Percentiles rank a stretch among this genome's conserved stretches.
Conservation (phyloP, 495 filamentous ascomycete species). For the Aspergillus incahuasiensis region DNA sequence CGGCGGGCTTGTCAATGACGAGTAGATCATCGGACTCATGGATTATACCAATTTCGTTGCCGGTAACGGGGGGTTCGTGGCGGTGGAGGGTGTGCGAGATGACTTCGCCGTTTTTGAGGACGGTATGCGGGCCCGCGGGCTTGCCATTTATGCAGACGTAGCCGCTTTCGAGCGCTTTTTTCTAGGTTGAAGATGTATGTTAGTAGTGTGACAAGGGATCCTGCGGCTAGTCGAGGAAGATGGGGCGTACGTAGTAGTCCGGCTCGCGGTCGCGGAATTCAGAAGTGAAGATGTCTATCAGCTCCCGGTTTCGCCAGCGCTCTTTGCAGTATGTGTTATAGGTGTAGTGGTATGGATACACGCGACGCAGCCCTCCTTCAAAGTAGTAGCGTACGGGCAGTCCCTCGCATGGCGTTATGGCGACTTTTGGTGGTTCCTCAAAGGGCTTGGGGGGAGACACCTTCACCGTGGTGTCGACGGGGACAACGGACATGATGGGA, state of each 20-base stretch:
- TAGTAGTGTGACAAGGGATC: no score
- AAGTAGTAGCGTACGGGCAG: constrained; percentile 60
- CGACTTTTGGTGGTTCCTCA: constrained; percentile 46
- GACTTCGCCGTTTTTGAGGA: constrained; percentile 74
- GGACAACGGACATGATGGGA: constrained; percentile 53
- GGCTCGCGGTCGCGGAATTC: constrained; percentile 84
- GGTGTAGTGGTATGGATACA: constrained; percentile 82
- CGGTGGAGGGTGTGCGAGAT: constrained; percentile 92
- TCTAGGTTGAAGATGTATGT: constrained; percentile 31
- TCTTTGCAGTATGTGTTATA: constrained; percentile 94
- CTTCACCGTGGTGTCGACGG: constrained; percentile 33
- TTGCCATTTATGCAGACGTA: constrained; percentile 70
- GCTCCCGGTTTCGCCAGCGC: constrained; percentile 71
- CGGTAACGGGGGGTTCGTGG: constrained; percentile 88
- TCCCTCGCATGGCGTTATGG: constrained; percentile 59
- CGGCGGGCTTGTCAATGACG: constrained; percentile 94
- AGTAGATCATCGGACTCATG: constrained; percentile 89
- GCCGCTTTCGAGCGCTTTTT: constrained; percentile 74
- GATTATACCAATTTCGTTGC: constrained; percentile 71
- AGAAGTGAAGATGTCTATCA: constrained; percentile 75
- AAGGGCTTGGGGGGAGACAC: constrained; percentile 32
- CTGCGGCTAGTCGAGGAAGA: no score
- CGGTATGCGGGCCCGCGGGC: constrained; percentile 48
- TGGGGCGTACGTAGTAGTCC: constrained; percentile 82
- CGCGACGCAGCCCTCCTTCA: constrained; percentile 71